Conservation (phyloP, 495 filamentous ascomycete species). For the Extremus antarcticus region DNA sequence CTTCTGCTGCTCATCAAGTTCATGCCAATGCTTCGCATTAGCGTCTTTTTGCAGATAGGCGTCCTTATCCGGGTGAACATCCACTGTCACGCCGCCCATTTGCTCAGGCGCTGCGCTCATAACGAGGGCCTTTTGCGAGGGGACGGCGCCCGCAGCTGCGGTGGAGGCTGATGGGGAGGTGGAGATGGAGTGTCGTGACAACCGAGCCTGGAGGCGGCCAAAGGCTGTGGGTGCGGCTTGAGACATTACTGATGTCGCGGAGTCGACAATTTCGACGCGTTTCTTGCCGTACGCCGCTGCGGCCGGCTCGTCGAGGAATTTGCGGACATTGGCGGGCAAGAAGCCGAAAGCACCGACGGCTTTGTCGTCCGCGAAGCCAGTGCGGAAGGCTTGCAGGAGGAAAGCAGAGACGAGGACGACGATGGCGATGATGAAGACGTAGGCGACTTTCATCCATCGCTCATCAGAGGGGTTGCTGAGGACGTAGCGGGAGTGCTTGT, state of each 20-base stretch:
- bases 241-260: constrained; percentile 1
- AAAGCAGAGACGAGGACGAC: constrained; percentile 47
- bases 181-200: neutral
- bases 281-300: constrained; percentile 2
- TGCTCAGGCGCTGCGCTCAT: constrained; percentile 4
- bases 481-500: constrained; percentile 55
- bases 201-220: neutral
- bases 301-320: constrained; percentile 23
- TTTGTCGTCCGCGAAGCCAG: constrained; percentile 51
- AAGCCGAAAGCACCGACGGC: constrained; percentile 44
- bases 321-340: constrained; percentile 23
- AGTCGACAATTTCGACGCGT: constrained; percentile 8
- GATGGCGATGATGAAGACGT: constrained; percentile 44
- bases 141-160: neutral
- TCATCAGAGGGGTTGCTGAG: constrained; percentile 47
- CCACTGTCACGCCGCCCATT: constrained; percentile 11
- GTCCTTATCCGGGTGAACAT: constrained; percentile 23
- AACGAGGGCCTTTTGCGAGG: constrained; percentile 15
- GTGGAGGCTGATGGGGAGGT: neutral
- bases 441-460: constrained; percentile 36
- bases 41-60: constrained; percentile 37
- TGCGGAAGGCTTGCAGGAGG: constrained; percentile 50
- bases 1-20: constrained; percentile 47
- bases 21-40: constrained; percentile 51
- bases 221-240: neutral